Evolutionary conservation across 2,329 filamentous ascomycete species (phyloP).

Genomic region (Coniochaeta sp.): DNA sequence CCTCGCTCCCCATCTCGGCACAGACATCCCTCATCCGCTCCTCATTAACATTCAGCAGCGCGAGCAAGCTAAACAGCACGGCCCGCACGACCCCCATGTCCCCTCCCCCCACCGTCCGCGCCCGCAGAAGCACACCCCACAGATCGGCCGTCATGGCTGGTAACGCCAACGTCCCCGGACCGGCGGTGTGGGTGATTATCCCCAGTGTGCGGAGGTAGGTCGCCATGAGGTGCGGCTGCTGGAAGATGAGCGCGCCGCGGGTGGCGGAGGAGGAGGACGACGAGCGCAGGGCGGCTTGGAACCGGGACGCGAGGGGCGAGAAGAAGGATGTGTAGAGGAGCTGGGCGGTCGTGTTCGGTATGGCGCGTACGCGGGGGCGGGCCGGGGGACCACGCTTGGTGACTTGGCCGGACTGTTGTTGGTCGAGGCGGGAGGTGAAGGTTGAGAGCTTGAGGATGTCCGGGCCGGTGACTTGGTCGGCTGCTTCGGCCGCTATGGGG

Average conservation of each 20-base stretch:
- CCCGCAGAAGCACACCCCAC: slow-evolving; percentile 67
- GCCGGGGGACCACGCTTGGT: slow-evolving; percentile 16
- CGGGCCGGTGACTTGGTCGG: slow-evolving; percentile 72
- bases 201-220: slow-evolving; percentile 82
- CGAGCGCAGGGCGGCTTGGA: slow-evolving; percentile 55
- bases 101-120: slow-evolving; percentile 47
- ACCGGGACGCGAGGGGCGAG: slow-evolving; percentile 75
- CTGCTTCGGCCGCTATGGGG: slow-evolving; percentile 74
- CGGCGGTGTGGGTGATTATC: slow-evolving; percentile 74
- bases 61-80: slow-evolving; percentile 71
- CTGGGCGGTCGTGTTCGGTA: slow-evolving; percentile 71
- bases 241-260: slow-evolving; percentile 47
- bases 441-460: slow-evolving; percentile 82
- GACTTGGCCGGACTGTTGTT: slow-evolving; percentile 8
- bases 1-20: slow-evolving; percentile 63
- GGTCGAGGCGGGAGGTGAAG: slow-evolving; percentile 70
- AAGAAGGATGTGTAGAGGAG: slow-evolving; percentile 75
- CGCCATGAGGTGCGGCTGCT: slow-evolving; percentile 68
- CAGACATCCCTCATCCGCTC: slow-evolving; percentile 66
- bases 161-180: slow-evolving; percentile 68
- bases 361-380: slow-evolving; percentile 41
- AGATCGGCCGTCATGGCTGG: slow-evolving; percentile 78
- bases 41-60: slow-evolving; percentile 74
- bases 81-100: slow-evolving; percentile 66
- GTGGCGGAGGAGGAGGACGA: slow-evolving; percentile 31